Evolutionary conservation across 306 rosid species (phyloP).

Genomic region (Inga laurina): DNA sequence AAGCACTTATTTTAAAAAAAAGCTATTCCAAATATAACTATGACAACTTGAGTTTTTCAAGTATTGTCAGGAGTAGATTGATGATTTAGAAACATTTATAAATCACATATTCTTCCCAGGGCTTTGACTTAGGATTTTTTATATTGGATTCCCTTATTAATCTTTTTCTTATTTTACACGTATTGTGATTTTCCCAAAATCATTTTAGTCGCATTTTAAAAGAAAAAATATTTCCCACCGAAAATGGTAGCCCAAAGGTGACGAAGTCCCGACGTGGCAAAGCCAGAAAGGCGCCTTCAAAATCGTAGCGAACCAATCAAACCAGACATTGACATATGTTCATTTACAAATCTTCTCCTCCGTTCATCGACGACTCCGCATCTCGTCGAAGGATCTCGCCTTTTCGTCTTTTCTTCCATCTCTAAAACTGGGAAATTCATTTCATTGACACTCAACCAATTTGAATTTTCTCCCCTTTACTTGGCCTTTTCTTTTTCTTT

Average conservation of each 20-base stretch:
- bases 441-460: background rate
- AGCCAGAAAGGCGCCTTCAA: background rate
- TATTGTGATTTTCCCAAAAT: too few species aligned
- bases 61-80: too few species aligned
- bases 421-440: background rate
- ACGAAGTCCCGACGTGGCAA: background rate
- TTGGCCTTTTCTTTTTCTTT: background rate
- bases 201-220: too few species aligned
- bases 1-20: too few species aligned
- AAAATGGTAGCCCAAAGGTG: background rate
- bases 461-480: background rate
- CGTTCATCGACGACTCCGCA: constrained; percentile 23
- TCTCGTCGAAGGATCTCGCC: background rate
- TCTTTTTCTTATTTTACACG: too few species aligned
- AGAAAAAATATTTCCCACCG: background rate
- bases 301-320: background rate
- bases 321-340: too few species aligned
- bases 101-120: too few species aligned
- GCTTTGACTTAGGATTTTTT: too few species aligned
- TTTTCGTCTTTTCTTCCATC: background rate
- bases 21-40: too few species aligned
- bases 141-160: too few species aligned
- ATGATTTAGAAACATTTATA: too few species aligned
- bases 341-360: background rate
- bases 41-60: too few species aligned